These are phyloP conservation scores for Sporothrix brasiliensis DNA, from an alignment of 2,329 filamentous ascomycete species.

Conservation along the genomic window DNA sequence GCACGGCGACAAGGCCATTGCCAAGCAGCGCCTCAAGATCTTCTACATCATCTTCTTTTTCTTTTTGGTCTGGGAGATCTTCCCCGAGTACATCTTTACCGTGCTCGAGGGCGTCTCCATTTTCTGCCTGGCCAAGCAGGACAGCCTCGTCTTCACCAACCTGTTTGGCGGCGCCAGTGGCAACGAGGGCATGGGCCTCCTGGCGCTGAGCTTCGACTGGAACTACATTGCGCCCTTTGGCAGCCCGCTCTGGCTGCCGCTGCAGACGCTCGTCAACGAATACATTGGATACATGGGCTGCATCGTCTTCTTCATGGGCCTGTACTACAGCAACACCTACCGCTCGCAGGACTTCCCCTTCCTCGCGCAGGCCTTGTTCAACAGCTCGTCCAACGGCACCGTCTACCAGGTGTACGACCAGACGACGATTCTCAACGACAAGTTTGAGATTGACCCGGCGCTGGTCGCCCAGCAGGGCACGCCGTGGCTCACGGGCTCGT, in stretches of 20 bases:
- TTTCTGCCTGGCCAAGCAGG: constrained; percentile 37
- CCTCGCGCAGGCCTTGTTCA: constrained; percentile 49
- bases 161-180: constrained; percentile 49
- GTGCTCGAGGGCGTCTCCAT: constrained; percentile 36
- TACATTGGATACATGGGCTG: constrained; percentile 46
- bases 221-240: constrained; percentile 48
- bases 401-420: constrained; percentile 48
- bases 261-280: constrained; percentile 47
- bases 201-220: constrained; percentile 48
- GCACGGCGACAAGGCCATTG: constrained; percentile 41
- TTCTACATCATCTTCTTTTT: constrained; percentile 48
- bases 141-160: constrained; percentile 43
- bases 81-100: constrained; percentile 44
- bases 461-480: constrained; percentile 45
- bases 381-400: constrained; percentile 43
- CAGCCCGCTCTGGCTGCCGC: constrained; percentile 43
- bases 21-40: constrained; percentile 46
- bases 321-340: constrained; percentile 51
- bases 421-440: constrained; percentile 46
- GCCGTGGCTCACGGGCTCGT: constrained; percentile 48
- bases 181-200: constrained; percentile 50
- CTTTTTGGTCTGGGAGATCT: constrained; percentile 52
- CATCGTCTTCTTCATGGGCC: constrained; percentile 44
- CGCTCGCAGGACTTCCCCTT: constrained; percentile 48
- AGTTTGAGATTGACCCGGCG: constrained; percentile 45